phyloP scores from a whole-genome alignment of 768 basidiomycete genomes.

The Glaciozyma antarctica region DNA sequence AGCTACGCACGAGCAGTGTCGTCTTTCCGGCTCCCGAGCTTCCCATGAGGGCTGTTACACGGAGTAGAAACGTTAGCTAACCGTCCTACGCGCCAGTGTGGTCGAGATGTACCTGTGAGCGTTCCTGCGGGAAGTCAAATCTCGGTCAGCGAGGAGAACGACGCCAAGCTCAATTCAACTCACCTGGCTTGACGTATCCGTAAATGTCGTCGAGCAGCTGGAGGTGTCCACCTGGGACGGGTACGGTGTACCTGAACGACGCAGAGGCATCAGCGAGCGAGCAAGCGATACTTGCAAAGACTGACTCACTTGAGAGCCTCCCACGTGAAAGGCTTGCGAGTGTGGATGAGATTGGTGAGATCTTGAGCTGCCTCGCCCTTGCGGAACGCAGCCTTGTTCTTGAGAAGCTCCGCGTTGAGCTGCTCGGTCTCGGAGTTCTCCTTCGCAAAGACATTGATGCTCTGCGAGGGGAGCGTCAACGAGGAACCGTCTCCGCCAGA shows the following conservation, averaged over 20 bases:
- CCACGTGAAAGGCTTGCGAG: slow-evolving; percentile 37
- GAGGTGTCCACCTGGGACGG: slow-evolving; percentile 8
- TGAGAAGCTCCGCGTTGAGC: slow-evolving; percentile 39
- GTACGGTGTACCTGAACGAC: slow-evolving; percentile 29
- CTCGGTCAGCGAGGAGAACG: no score
- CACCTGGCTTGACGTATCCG: slow-evolving; percentile 42
- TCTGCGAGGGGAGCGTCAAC: neutral
- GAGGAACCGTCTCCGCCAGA: neutral
- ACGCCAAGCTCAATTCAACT: no score
- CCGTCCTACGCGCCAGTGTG: no score
- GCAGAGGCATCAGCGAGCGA: no score
- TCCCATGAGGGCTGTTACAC: slow-evolving; percentile 40
- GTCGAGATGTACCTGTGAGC: slow-evolving; percentile 35
- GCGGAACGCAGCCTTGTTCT: slow-evolving; percentile 39
- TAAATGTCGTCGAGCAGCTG: slow-evolving; percentile 34
- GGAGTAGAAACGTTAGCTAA: no score
- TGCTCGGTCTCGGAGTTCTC: slow-evolving; percentile 35
- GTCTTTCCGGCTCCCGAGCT: slow-evolving; percentile 45
- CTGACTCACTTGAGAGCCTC: slow-evolving; percentile 3
- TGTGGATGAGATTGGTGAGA: neutral
- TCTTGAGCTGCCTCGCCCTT: slow-evolving; percentile 18
- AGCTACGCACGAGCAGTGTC: slow-evolving; percentile 31
- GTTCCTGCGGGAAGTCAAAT: slow-evolving; percentile 22
- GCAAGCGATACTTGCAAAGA: no score
- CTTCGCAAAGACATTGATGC: slow-evolving; percentile 32